Conservation (phyloP, 768 basidiomycete species). For the Fistulinella prunicolor region DNA sequence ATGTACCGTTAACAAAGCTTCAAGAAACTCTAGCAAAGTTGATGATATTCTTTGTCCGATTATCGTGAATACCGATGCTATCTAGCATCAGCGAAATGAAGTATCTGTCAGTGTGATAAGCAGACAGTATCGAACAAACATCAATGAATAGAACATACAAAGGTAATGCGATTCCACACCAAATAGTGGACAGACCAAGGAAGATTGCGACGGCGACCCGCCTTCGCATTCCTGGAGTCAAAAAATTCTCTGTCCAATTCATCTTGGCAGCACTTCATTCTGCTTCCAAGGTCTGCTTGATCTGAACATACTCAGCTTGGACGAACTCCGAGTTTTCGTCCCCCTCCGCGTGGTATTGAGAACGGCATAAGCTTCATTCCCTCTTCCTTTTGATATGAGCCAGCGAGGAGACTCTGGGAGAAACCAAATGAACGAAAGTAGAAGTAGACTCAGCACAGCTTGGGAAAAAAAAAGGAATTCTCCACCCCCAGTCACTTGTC, state of each 20-base stretch:
- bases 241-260: background rate
- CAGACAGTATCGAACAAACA: too few relatives aligned
- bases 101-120: background rate
- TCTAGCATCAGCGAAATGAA: constrained; percentile 9
- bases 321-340: constrained; percentile 49
- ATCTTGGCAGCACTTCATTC: constrained; percentile 5
- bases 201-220: too few relatives aligned
- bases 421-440: constrained; percentile 51
- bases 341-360: constrained; percentile 61
- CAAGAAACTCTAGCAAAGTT: background rate
- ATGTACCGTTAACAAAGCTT: too few relatives aligned
- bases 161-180: background rate
- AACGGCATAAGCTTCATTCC: constrained; percentile 44
- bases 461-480: constrained; percentile 60
- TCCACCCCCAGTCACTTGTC: constrained; percentile 58
- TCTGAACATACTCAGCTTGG: constrained; percentile 55
- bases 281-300: constrained; percentile 48
- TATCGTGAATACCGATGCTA: constrained; percentile 7
- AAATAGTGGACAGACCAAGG: too few relatives aligned
- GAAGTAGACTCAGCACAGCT: constrained; percentile 47
- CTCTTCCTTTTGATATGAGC: constrained; percentile 55
- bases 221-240: constrained; percentile 12
- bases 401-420: constrained; percentile 65
- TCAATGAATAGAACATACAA: background rate
- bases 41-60: background rate